These are phyloP conservation scores for Agastache rugosa DNA, from an alignment of 257 asterid species.

Conservation along the genomic window DNA sequence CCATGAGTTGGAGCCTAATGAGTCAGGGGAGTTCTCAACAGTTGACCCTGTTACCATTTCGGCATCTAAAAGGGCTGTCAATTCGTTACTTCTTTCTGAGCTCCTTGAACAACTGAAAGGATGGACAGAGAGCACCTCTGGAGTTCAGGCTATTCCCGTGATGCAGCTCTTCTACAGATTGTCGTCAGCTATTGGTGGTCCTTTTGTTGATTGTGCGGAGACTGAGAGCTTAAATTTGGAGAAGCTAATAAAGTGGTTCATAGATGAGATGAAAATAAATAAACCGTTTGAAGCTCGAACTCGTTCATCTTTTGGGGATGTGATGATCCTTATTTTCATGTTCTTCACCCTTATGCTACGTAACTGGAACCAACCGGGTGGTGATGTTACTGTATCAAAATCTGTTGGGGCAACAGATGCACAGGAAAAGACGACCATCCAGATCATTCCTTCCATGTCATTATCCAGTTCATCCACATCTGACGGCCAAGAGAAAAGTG, in stretches of 20 bases:
- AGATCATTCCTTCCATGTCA: conserved; percentile 47
- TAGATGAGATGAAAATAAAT: conserved; percentile 77
- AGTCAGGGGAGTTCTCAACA: conserved; percentile 75
- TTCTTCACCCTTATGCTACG: conserved; percentile 97
- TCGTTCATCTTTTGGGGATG: conserved; percentile 90
- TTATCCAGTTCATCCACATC: conserved; percentile 58
- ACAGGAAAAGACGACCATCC: conserved; percentile 68
- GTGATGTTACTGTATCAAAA: conserved; percentile 71
- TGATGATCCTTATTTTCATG: conserved; percentile 83
- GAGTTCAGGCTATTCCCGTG: conserved; percentile 87
- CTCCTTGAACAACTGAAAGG: conserved; percentile 96
- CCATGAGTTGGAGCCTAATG: conserved; percentile 82
- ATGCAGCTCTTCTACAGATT: conserved; percentile 95
- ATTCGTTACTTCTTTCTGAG: conserved; percentile 89
- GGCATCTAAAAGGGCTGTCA: conserved; percentile 96
- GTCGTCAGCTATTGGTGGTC: conserved; percentile 96
- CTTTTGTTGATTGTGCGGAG: conserved; percentile 72
- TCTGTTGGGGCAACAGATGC: conserved; percentile 60
- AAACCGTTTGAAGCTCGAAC: conserved; percentile 69
- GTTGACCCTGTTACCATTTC: conserved; percentile 91
- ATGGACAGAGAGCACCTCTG: conserved; percentile 91
- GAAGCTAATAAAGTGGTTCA: conserved; percentile 84
- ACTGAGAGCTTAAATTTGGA: conserved; percentile 83
- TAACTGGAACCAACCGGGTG: conserved; percentile 98
- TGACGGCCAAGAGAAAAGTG: conserved; percentile 73